phyloP scores from a whole-genome alignment of 495 filamentous ascomycete genomes.

The Lasiosphaeriaceae sp. region DNA sequence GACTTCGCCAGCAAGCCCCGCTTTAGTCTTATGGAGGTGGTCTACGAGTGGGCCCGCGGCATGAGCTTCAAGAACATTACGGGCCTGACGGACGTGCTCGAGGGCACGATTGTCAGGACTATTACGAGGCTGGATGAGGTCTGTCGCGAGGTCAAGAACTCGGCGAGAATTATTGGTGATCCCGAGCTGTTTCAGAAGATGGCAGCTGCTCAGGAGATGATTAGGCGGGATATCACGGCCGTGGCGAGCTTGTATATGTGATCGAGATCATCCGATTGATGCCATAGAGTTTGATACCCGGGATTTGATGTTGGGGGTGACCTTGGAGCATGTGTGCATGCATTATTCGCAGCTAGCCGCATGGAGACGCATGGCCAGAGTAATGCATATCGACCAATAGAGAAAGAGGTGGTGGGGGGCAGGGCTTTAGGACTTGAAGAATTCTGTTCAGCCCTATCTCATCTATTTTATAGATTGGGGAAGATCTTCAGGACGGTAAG shows the following conservation, averaged over 20 bases:
- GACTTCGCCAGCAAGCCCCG: conserved; percentile 84
- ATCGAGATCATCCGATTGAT: too few species aligned
- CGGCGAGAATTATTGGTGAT: conserved; percentile 94
- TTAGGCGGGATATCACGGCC: conserved; percentile 91
- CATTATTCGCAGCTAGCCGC: too few species aligned
- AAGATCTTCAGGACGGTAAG: too few species aligned
- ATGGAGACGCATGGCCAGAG: too few species aligned
- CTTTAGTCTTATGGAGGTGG: conserved; percentile 93
- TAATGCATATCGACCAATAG: too few species aligned
- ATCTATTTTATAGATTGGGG: too few species aligned
- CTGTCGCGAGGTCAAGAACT: conserved; percentile 95
- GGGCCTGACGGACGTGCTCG: conserved; percentile 91
- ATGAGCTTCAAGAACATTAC: conserved; percentile 99
- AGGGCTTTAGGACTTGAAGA: too few species aligned
- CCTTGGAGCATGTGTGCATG: too few species aligned
- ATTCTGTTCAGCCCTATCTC: too few species aligned
- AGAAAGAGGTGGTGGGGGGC: too few species aligned
- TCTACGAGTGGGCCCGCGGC: conserved; percentile 96
- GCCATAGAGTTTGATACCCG: too few species aligned
- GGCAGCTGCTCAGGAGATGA: conserved; percentile 92
- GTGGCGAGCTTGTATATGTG: conserved; percentile 83
- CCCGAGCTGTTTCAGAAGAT: conserved; percentile 92
- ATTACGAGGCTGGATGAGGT: conserved; percentile 94
- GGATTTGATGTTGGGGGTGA: too few species aligned
- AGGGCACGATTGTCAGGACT: conserved; percentile 91